These are phyloP conservation scores for Bryum argenteum DNA, from an alignment of 225 moss, liverwort and hornwort species.

Conservation along the genomic window DNA sequence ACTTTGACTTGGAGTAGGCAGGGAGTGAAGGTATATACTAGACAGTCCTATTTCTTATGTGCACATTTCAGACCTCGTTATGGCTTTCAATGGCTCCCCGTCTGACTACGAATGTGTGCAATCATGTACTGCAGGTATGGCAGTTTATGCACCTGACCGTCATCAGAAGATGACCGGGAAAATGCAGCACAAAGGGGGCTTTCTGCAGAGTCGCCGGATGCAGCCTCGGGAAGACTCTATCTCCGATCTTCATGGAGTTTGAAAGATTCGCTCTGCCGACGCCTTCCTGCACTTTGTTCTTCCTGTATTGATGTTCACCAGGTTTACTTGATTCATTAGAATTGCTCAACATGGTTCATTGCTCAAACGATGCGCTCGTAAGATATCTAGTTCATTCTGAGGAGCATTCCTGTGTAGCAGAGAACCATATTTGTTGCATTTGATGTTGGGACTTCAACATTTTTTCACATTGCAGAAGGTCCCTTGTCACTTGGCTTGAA, in stretches of 20 bases:
- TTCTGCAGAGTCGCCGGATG: conserved; percentile 60
- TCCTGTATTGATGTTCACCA: conserved; percentile 6
- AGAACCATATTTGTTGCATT: background rate
- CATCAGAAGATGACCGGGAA: conserved; percentile 53
- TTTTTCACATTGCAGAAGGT: conserved; percentile 3
- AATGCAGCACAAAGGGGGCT: conserved; percentile 53
- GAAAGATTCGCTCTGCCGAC: conserved; percentile 39
- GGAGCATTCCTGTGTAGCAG: conserved; percentile 10
- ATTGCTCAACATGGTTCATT: background rate
- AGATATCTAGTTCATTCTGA: background rate
- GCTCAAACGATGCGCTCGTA: background rate
- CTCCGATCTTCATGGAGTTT: conserved; percentile 49
- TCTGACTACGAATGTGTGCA: conserved; percentile 45
- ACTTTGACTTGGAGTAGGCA: conserved; percentile 7
- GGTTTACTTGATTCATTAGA: conserved; percentile 4
- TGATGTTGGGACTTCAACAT: background rate
- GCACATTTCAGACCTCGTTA: conserved; percentile 50
- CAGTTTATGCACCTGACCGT: conserved; percentile 47
- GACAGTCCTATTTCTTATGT: conserved; percentile 58
- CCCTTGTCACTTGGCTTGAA: background rate
- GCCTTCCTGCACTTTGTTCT: conserved; percentile 40
- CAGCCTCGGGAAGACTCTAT: conserved; percentile 56
- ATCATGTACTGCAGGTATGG: conserved; percentile 42
- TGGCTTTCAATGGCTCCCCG: conserved; percentile 36
- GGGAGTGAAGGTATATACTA: conserved; percentile 50